Base-by-base conservation (phyloP, 441 rosid genomes). In the Aleurites moluccanus region DNA sequence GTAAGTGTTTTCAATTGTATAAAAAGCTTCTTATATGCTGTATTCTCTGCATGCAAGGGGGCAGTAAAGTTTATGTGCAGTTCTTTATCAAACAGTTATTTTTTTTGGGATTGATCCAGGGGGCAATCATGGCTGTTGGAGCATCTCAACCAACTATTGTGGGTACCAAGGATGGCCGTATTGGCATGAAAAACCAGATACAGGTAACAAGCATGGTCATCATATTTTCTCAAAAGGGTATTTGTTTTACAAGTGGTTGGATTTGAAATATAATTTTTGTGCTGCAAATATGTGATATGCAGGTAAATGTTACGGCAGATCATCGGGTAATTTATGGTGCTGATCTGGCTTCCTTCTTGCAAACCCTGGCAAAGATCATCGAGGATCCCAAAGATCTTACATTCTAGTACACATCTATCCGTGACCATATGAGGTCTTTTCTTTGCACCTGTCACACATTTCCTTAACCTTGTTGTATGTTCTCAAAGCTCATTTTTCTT, bases 71-170 rank as follows among this genome's bases (percentile, higher is more conserved):
- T 57, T 67, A 28, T 10, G 20, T 6, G 50, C 47, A 33, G 27
- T 56, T 30, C 27, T 47, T 45, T 16, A 20, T 11, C n/a, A 27
- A 27, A 14, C 50, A 14, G 49, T 42, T 30, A 56, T 67, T 49
- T 63, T 56, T 67, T 69, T 52, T n/a, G n/a, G 72, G 75, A 60
- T 64, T 77, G 68, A 70, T 82, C 82, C 85, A 95, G 99, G 98
- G 99, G 75, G 96, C 98, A 69, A 95, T 95, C 69, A 92, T 95
- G 96, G 99, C 99, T 50, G 96, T 95, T 71, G 98, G 98, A 73
- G 90, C 96, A 70, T 92, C 99, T 79, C 87, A 88, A 83, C 95
- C 94, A 44, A 80, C 91, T n/a, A 92, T 89, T 72, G 92, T 95
- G 52, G 99, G 86, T 72, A 85, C 87, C 82, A 90, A 89, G 84